Percentiles rank a stretch among this genome's conserved stretches.
Conservation (phyloP, 192 early-diverging fungal species). For the Backusella mclennaniae region DNA sequence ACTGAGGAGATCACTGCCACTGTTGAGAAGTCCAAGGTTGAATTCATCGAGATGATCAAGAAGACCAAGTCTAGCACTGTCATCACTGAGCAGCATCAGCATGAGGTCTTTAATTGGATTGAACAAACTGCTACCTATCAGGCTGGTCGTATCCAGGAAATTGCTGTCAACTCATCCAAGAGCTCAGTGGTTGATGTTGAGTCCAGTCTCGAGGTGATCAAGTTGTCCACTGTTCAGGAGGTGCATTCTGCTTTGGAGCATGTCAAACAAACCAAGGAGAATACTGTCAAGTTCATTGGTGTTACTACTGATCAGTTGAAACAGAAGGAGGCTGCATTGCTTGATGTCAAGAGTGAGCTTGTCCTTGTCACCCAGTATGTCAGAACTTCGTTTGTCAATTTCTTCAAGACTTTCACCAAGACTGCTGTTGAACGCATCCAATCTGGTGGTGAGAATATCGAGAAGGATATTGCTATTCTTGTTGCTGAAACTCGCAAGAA, state of each 20-base stretch:
- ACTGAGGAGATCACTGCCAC: neutral
- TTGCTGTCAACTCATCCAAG: neutral
- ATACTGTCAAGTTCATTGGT: neutral
- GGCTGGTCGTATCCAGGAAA: conserved; percentile 18
- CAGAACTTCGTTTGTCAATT: conserved; percentile 3
- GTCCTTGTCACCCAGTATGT: neutral
- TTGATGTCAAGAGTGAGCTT: conserved; percentile 7
- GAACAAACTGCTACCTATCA: conserved; percentile 17
- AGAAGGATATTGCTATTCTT: conserved; percentile 12
- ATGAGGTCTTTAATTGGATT: conserved; percentile 16
- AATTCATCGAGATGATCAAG: conserved; percentile 12
- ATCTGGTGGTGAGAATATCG: conserved; percentile 12
- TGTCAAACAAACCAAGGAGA: neutral
- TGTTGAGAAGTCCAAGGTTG: conserved; percentile 10
- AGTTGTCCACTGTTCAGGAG: conserved; percentile 11
- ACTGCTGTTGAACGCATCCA: neutral
- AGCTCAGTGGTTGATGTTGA: neutral
- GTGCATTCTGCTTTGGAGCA: conserved; percentile 11
- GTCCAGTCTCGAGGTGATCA: conserved; percentile 8
- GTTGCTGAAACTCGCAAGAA: conserved; percentile 6
- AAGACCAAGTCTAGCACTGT: neutral
- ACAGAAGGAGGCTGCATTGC: conserved; percentile 14
- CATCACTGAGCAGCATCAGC: conserved; percentile 3
- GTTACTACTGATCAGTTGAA: conserved; percentile 5
- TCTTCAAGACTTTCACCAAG: conserved; percentile 7